Evolutionary conservation across 352 stramenopile species (phyloP).

Genomic region (Pythium rhizo-oryzae): DNA sequence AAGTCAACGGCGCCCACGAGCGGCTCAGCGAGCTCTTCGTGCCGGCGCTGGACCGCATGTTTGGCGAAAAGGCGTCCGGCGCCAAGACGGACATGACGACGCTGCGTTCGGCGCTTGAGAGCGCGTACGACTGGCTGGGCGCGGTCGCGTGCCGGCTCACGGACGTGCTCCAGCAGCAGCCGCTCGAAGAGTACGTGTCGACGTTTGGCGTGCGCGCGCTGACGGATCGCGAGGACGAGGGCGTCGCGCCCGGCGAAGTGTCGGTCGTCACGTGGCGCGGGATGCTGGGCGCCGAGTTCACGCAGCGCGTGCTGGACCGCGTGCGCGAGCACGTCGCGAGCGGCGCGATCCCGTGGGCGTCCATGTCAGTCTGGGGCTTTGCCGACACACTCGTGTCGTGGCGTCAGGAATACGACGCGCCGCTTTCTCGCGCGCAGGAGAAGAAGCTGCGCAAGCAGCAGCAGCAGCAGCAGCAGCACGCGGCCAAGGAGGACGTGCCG

Average conservation of each 20-base stretch:
- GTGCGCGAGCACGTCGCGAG: slow-evolving; percentile 48
- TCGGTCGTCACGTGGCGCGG: slow-evolving; percentile 75
- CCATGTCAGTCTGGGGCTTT: slow-evolving; percentile 80
- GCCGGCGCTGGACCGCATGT: slow-evolving; percentile 55
- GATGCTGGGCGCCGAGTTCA: slow-evolving; percentile 63
- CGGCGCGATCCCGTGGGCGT: slow-evolving; percentile 62
- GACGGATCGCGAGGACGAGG: slow-evolving; percentile 17
- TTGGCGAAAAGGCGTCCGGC: slow-evolving; percentile 13
- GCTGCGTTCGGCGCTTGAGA: slow-evolving; percentile 39
- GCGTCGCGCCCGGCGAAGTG: slow-evolving; percentile 38
- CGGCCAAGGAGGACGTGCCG: not conserved
- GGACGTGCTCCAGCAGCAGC: slow-evolving; percentile 49
- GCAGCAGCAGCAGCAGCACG: too few relatives aligned
- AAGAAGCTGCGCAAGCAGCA: slow-evolving; percentile 24
- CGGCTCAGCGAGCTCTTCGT: slow-evolving; percentile 52
- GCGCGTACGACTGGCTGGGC: slow-evolving; percentile 79
- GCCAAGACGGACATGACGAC: slow-evolving; percentile 22
- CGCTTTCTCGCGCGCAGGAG: slow-evolving; percentile 24
- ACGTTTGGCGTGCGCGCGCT: slow-evolving; percentile 47
- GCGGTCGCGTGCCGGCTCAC: slow-evolving; percentile 66
- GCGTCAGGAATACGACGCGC: slow-evolving; percentile 44
- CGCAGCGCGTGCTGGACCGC: slow-evolving; percentile 53
- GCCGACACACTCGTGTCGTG: slow-evolving; percentile 73
- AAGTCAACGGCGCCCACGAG: slow-evolving; percentile 54
- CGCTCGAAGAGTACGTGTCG: slow-evolving; percentile 80